phyloP scores from a whole-genome alignment of 371 early-diverging fungal species.

The Phascolomyces articulosus region DNA sequence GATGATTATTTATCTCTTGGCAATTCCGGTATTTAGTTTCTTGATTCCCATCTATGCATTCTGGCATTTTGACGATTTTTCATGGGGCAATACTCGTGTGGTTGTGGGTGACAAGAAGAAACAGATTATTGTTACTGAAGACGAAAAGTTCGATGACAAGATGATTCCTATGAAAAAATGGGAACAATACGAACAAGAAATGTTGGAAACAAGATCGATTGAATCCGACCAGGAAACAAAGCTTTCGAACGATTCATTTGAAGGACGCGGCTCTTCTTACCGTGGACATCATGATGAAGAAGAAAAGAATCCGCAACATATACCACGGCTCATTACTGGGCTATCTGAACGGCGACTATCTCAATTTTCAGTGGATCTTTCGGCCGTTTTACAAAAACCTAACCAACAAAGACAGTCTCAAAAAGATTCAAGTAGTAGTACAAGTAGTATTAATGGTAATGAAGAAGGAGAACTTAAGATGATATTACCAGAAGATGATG shows the following conservation, averaged over 20 bases:
- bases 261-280: background rate
- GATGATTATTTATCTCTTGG: conserved; percentile 93
- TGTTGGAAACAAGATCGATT: conserved; percentile 57
- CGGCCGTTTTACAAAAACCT: conserved; percentile 22
- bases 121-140: conserved; percentile 46
- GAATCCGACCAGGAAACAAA: conserved; percentile 21
- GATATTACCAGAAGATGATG: conserved; percentile 81
- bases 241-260: background rate
- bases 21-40: conserved; percentile 96
- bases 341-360: conserved; percentile 23
- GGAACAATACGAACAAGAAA: conserved; percentile 80
- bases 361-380: conserved; percentile 32
- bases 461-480: conserved; percentile 22
- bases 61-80: conserved; percentile 99
- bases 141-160: conserved; percentile 61
- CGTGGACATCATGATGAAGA: background rate
- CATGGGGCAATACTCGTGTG: conserved; percentile 97
- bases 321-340: conserved; percentile 6
- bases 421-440: background rate
- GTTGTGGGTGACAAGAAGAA: conserved; percentile 72
- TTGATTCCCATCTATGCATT: conserved; percentile 96
- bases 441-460: background rate
- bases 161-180: conserved; percentile 64
- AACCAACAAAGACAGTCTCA: background rate
- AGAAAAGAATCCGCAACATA: background rate